Evolutionary conservation across 1,284 basidiomycete species (phyloP), one percentile per base, ranked within the genome.

Genomic region (Acaromyces ingoldii): DNA sequence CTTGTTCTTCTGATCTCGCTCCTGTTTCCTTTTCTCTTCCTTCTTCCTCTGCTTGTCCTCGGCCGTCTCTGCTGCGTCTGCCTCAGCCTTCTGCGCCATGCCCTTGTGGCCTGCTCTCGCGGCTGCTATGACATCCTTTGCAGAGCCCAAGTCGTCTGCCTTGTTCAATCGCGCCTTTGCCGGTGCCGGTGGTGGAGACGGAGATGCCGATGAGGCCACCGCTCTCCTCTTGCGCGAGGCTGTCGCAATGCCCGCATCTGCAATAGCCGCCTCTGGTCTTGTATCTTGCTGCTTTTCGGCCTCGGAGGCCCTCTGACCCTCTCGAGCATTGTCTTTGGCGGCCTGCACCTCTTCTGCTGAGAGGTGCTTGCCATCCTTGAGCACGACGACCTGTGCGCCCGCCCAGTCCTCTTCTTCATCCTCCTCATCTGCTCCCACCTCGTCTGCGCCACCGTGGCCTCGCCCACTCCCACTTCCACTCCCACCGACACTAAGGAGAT

Each of bases 281-380:
- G 4, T 40, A 21, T 40, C 17, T 13, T 21, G 38, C 17, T 15
- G 17, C 38, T 40, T 22, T 4, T 11, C 3, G 11, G 22, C 19
- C 19, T 6, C 25, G 38, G 15, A 6, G 4, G 38, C 17, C 19
- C 6, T 17, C 13, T 19, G 13, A 24, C 41, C 30, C 6, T 43
- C 3, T 4, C 24, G 37, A 41, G 45, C 22, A 41, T 34, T 34
- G 19, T 25, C 17, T 19, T 17, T 40, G 42, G 22, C 17, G 30
- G 22, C 21, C 21, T 6, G 7, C 17, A 57, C 63, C 24, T 71
- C 51, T 10, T 67, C 60, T 1, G 40, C 43, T 2, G 55, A 57
- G 3, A 71, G 41, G 39, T 70, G 68, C 37, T 62, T 67, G 4
- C 65, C 61, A 26, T 67, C 58, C 15, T 67, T 65, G 1, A 71